These are phyloP conservation scores for Fusarium torreyae DNA, from an alignment of 2,329 filamentous ascomycete genomes.

Conservation along the genomic window DNA sequence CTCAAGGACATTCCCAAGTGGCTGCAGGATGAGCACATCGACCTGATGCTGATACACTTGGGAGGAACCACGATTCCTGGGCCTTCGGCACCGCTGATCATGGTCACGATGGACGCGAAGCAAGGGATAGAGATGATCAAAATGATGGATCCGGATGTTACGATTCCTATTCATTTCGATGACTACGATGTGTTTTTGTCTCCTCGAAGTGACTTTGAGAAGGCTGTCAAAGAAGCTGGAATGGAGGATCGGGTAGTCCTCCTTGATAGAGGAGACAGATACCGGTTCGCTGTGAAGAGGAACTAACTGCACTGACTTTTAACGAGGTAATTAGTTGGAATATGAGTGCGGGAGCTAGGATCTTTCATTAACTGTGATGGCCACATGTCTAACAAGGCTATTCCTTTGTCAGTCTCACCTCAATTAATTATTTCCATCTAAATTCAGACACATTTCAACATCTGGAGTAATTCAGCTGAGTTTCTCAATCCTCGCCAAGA, in stretches of 20 bases:
- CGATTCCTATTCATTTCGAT: constrained; percentile 76
- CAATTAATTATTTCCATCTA: too few relatives aligned
- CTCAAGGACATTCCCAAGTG: constrained; percentile 72
- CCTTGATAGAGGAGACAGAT: constrained; percentile 60
- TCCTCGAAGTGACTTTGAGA: constrained; percentile 72
- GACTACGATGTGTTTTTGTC: constrained; percentile 75
- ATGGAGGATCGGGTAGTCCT: constrained; percentile 70
- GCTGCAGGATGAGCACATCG: constrained; percentile 68
- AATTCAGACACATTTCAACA: too few relatives aligned
- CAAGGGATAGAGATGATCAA: constrained; percentile 73
- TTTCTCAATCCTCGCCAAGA: too few relatives aligned
- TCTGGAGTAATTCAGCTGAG: too few relatives aligned
- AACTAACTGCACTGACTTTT: neutral
- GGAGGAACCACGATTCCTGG: constrained; percentile 77
- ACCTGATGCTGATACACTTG: constrained; percentile 77
- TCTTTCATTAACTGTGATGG: too few relatives aligned
- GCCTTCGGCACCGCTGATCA: constrained; percentile 70
- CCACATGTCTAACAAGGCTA: too few relatives aligned
- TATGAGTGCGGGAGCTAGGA: too few relatives aligned
- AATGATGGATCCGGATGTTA: constrained; percentile 72
- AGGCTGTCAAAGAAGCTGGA: constrained; percentile 66
- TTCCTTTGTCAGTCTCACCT: too few relatives aligned
- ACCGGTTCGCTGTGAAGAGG: constrained; percentile 24
- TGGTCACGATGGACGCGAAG: constrained; percentile 79
- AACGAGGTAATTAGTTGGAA: too few relatives aligned